Base-by-base conservation (phyloP, 495 filamentous ascomycete species). In the Poronia punctata region DNA sequence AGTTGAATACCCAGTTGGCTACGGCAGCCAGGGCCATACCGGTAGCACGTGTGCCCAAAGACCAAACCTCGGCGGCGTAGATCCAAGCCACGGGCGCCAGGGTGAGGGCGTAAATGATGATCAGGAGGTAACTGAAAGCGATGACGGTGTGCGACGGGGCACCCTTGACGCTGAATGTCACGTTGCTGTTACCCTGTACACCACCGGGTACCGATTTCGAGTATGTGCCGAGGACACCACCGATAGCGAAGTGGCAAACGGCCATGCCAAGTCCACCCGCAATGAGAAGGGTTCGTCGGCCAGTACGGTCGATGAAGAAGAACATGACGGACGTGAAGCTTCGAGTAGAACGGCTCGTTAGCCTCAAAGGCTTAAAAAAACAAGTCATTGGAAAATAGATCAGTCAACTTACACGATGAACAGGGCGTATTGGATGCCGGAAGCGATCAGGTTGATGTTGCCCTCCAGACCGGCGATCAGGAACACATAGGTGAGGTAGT, bases 1-100 rank as follows among this genome's bases (percentile, higher is more conserved):
- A 84, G 65, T 84, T 85, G 69, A 84, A 86, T 11, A 83, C 68
- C 82, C 82, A 85, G 60, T 88, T 87, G 3, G 74, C 75, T 17
- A 79, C 67, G 0, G 81, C 75, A 0, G 81, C 75, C 16, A 85
- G 62, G 15, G 72, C 75, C 66, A 86, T 83, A 10, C 82, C 83
- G 22, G 74, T 80, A 10, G 81, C 83, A 12, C 84, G 77, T 11
- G 80, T 85, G 51, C 83, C 81, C 7, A 86, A 68, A 0, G 79
- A 79, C 73, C 81, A 87, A 3, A 87, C 77, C 63, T 88, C 83
- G 14, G 83, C 74, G 0, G 80, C 77, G 60, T 88, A 87, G 42
- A 86, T 72, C 83, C 83, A 87, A 44, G 69, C 82, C 1, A 79
- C 70, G 2, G 80, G 82, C 1, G 81, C 82, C 37, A 84, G 55